Evolutionary conservation across 2,329 filamentous ascomycete genomes (phyloP), one percentile per base, ranked within the genome.

Genomic region (Samsoniella hepiali): DNA sequence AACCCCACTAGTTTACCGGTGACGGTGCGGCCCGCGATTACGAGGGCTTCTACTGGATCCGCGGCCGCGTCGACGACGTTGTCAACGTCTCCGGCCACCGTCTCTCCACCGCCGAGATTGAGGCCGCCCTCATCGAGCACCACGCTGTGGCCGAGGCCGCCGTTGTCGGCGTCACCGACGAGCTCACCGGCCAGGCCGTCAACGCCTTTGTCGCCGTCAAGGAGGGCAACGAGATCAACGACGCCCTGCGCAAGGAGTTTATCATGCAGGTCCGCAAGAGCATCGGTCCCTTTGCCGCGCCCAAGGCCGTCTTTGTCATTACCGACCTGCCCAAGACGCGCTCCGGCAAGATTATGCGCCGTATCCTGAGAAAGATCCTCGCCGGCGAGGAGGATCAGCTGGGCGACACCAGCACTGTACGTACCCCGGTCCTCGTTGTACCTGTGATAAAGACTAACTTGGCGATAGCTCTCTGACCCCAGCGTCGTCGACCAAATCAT

Each of bases 31-130:
- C 91, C 65, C 91, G 95, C 74, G 95, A 99, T 76, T 91, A 97
- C 78, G 95, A 99, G 72, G 95, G 95, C 63, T 99, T 97, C 83
- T 99, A 98, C 87, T 99, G 95, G 95, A 99, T 99, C 76, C 91
- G 95, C 67, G 95, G 95, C 68, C 93, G 95, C 77, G 95, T 99
- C 60, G 95, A 99, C 74, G 95, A 99, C 72, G 95, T 99, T 50
- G 94, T 99, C 76, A 99, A 99, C 78, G 95, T 99, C 66, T 95
- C 91, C 70, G 95, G 95, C 34, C 95, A 99, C 78, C 90, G 95
- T 76, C 84, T 99, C 67, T 98, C 94, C 17, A 99, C 95, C 10
- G 94, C 95, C 42, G 95, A 99, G 78, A 99, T 99, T 68, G 95
- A 99, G 79, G 95, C 95, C 34, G 95, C 95, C 22, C 87, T 99